These are phyloP conservation scores for Jackrogersella multiformis DNA, from an alignment of 495 filamentous ascomycete species.

Conservation along the genomic window DNA sequence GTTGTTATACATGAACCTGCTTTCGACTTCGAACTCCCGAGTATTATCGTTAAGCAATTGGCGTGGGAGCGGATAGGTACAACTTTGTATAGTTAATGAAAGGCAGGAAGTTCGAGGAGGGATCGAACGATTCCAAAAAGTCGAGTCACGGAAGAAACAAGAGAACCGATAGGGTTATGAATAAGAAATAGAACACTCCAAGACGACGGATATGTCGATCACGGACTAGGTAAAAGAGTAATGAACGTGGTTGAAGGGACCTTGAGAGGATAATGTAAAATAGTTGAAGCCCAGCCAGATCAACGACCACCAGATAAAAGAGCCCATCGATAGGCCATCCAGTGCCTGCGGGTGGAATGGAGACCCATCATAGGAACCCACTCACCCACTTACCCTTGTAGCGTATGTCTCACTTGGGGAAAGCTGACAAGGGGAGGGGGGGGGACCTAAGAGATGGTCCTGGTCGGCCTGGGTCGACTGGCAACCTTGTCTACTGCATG, in stretches of 20 bases:
- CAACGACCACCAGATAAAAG: slow-evolving; percentile 52
- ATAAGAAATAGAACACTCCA: slow-evolving; percentile 61
- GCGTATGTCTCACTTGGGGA: slow-evolving; percentile 58
- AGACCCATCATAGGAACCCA: slow-evolving; percentile 46
- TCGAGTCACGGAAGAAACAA: slow-evolving; percentile 58
- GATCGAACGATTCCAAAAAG: slow-evolving; percentile 53
- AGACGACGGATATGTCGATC: slow-evolving; percentile 61
- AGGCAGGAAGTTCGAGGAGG: slow-evolving; percentile 52
- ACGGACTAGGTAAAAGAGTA: slow-evolving; percentile 51
- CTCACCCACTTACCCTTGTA: slow-evolving; percentile 37
- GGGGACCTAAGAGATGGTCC: slow-evolving; percentile 36
- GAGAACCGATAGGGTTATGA: slow-evolving; percentile 61
- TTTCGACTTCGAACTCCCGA: slow-evolving; percentile 40
- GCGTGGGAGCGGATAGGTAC: slow-evolving; percentile 33
- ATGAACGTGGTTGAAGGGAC: slow-evolving; percentile 55
- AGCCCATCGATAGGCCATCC: slow-evolving; percentile 51
- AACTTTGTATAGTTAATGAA: slow-evolving; percentile 52
- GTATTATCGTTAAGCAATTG: slow-evolving; percentile 38
- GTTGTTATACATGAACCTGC: slow-evolving; percentile 56
- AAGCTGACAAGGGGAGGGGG: slow-evolving; percentile 56
- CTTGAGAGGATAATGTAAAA: slow-evolving; percentile 61
- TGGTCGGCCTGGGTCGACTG: slow-evolving; percentile 38
- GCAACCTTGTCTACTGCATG: slow-evolving; percentile 48
- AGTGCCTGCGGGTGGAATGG: slow-evolving; percentile 47
- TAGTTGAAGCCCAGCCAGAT: slow-evolving; percentile 50